Evolutionary conservation across 164 flowering plant species (phyloP).

Genomic region (Nelumbo lutea): DNA sequence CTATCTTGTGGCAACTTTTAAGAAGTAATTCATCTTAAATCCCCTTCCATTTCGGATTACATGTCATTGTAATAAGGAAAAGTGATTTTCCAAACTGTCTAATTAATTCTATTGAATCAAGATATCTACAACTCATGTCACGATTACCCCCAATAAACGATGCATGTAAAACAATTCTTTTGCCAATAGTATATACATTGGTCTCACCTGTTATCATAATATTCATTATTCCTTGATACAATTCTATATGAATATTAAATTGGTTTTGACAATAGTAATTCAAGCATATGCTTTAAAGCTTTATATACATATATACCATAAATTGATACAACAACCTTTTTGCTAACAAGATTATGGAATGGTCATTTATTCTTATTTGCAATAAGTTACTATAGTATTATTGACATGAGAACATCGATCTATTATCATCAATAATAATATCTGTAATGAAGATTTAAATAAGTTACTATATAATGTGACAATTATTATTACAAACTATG

Average conservation of each 20-base stretch:
- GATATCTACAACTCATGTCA: slow-evolving; percentile 9
- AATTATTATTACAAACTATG: too few species aligned
- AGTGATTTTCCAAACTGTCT: slow-evolving; percentile 15
- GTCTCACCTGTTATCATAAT: neutral
- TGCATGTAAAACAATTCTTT: slow-evolving; percentile 3
- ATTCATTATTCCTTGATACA: slow-evolving; percentile 14
- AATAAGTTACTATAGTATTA: too few species aligned
- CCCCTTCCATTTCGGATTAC: slow-evolving; percentile 14
- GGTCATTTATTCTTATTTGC: too few species aligned
- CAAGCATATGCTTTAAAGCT: too few species aligned
- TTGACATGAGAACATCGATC: too few species aligned
- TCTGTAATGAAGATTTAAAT: too few species aligned
- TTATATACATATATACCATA: too few species aligned
- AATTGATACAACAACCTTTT: too few species aligned
- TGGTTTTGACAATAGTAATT: slow-evolving; percentile 2
- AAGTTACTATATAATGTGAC: too few species aligned
- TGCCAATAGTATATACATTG: neutral
- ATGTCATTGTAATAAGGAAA: slow-evolving; percentile 21
- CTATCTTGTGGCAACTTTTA: slow-evolving; percentile 10
- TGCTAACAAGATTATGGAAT: too few species aligned
- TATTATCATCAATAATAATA: too few species aligned
- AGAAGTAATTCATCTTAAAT: slow-evolving; percentile 3
- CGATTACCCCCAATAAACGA: slow-evolving; percentile 17
- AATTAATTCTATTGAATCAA: slow-evolving; percentile 21
- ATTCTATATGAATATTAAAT: neutral